Evolutionary conservation across 129 eudicot species (phyloP), one percentile per base, ranked within the genome.

Genomic region (Flaveria ramosissima): DNA sequence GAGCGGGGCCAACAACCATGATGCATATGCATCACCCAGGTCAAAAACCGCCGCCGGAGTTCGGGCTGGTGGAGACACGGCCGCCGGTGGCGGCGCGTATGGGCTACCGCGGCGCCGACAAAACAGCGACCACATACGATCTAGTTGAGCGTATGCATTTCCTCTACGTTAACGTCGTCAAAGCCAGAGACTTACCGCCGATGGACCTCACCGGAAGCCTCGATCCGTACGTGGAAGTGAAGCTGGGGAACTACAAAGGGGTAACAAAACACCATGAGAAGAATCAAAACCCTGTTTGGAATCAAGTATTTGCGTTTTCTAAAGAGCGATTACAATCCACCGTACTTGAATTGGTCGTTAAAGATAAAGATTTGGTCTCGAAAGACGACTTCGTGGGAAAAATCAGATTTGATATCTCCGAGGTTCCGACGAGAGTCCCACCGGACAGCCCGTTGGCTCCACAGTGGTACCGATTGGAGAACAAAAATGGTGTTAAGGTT

Each of bases 391-490:
- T 85, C 75, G 90, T 87, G 42, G 99, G 99, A 9, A 86, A 66
- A 68, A 77, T 91, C 12, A 39, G 65, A 42, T 86, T 95, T 9
- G 99, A 95, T 53, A 68, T 95, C 2, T 26, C 52, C 1, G 99
- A 95, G 3, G 89, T 95, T 0, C 99, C 99, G 1, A 24, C 61
- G 0, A 80, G 97, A 2, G 97, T 95, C 9, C 96, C 99, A 4
- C 99, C 97, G 5, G 99, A 95, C 46, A 89, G 97, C 45, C 97
- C 97, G 3, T 68, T 95, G 50, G 99, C 97, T 32, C 96, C 99
- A 1, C 99, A 95, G 59, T 94, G 97, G 97, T 94, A 94, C 57
- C 83, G 80, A 53, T 71, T 94, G 87, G 87, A 71, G 47, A 86
- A 92, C 27, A 95, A 88, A 73, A 75, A 53, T 13, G 97, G 96